These are phyloP conservation scores for Wickerhamiella kurtzmanii DNA, from an alignment of 805 yeast species.

Conservation along the genomic window DNA sequence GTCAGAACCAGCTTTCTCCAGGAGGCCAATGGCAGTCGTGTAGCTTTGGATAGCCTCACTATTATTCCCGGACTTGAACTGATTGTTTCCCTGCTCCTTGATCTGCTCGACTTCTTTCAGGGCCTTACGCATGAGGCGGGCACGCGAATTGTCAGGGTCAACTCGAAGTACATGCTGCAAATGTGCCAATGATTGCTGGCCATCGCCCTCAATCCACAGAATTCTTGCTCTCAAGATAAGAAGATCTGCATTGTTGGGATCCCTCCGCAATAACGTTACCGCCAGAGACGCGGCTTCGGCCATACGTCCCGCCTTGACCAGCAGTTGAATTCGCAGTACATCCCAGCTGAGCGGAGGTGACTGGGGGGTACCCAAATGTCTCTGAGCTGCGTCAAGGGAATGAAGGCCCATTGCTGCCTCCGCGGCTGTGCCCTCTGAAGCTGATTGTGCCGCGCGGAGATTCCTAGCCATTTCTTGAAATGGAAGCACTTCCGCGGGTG, in stretches of 20 bases:
- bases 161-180: conserved; percentile 29
- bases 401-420: conserved; percentile 25
- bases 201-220: conserved; percentile 28
- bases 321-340: conserved; percentile 22
- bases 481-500: conserved; percentile 19
- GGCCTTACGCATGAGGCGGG: conserved; percentile 24
- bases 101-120: conserved; percentile 25
- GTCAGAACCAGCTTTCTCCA: conserved; percentile 40
- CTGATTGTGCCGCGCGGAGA: conserved; percentile 24
- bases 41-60: conserved; percentile 56
- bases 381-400: conserved; percentile 27
- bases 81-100: conserved; percentile 49
- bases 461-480: conserved; percentile 29
- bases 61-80: conserved; percentile 51
- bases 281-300: conserved; percentile 29
- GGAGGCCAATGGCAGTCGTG: conserved; percentile 58
- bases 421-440: conserved; percentile 15
- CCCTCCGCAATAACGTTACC: conserved; percentile 25
- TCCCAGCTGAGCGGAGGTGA: conserved; percentile 26
- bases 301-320: conserved; percentile 20
- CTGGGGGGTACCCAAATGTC: conserved; percentile 25
- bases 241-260: conserved; percentile 29
- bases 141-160: conserved; percentile 29
- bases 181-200: conserved; percentile 26
- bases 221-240: conserved; percentile 28